Base-by-base conservation (phyloP, 2,329 filamentous ascomycete species). In the Fusarium burgessii region DNA sequence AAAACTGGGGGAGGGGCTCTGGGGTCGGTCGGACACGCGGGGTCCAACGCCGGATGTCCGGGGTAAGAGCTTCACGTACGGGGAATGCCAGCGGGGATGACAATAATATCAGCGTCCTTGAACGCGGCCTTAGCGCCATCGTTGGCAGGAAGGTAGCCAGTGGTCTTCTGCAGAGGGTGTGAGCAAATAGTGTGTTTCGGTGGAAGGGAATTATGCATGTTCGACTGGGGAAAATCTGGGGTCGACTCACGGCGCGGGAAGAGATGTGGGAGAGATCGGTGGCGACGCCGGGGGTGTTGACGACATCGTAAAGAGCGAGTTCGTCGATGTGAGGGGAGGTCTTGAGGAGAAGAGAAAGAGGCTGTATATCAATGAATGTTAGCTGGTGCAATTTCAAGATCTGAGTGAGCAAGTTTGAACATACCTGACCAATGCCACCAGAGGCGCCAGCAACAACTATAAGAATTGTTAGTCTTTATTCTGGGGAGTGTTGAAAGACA, bases 241-340 rank as follows among this genome's bases (percentile, higher is more conserved):
- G 62, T 66, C 54, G 35, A 79, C 86, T 82, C 82, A 91, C 93
- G 73, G 96, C 95, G 77, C 89, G 88, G 70, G 94, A 93, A 66
- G 95, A 97, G 84, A 99, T 98, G 88, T 99, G 96, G 68, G 95
- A 98, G 67, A 99, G 91, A 82, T 99, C 96, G 79, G 95, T 91
- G 74, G 95, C 93, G 80, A 99, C 96, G 84, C 96, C 96, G 77
- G 94, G 95, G 54, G 94, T 97, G 89, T 98, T 98, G 84, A 98
- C 95, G 75, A 99, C 95, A 97, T 99, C 96, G 88, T 98, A 99
- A 78, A 99, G 93, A 68, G 94, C 88, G 78, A 99, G 93, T 87
- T 98, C 93, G 79, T 95, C 92, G 78, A 99, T 88, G 79, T 94
- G 90, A 73, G 94, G 92, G 80, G 88, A 93, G 75, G 92, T 90